Evolutionary conservation across 441 rosid species (phyloP).

Genomic region (Croton setiger): DNA sequence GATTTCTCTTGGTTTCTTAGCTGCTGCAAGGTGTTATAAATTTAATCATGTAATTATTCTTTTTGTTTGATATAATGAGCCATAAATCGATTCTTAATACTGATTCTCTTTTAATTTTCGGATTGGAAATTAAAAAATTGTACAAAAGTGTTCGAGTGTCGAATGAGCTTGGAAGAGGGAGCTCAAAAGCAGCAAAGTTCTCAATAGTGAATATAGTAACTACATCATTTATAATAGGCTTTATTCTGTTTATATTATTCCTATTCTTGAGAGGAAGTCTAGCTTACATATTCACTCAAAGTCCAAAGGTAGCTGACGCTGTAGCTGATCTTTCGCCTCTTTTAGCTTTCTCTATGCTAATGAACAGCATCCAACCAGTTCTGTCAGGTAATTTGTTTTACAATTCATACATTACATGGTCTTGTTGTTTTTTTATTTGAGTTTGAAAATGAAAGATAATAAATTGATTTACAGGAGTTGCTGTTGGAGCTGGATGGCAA

Average conservation of each 20-base stretch:
- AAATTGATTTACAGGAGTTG: conserved; percentile 43
- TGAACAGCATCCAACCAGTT: conserved; percentile 72
- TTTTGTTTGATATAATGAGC: too few relatives aligned
- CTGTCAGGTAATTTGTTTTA: conserved; percentile 59
- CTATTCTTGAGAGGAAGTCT: conserved; percentile 38
- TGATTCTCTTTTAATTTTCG: not conserved
- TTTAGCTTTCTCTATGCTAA: conserved; percentile 54
- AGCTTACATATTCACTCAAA: conserved; percentile 53
- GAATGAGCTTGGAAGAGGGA: conserved; percentile 77
- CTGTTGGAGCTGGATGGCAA: conserved; percentile 81
- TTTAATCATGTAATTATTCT: too few relatives aligned
- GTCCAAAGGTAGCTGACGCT: conserved; percentile 40
- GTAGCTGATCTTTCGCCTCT: conserved; percentile 71
- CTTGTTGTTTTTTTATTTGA: not conserved
- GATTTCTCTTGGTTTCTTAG: conserved; percentile 77
- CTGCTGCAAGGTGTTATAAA: conserved; percentile 54
- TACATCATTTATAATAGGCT: conserved; percentile 51
- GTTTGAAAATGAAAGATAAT: not conserved
- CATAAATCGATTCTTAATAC: too few relatives aligned
- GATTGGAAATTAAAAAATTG: conserved; percentile 6
- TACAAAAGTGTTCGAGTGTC: conserved; percentile 93
- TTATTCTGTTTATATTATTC: conserved; percentile 36
- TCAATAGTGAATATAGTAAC: conserved; percentile 56
- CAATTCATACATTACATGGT: too few relatives aligned
- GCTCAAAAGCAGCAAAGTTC: conserved; percentile 64